phyloP scores from a whole-genome alignment of 345 rosid species.

The Acer yangbiense region DNA sequence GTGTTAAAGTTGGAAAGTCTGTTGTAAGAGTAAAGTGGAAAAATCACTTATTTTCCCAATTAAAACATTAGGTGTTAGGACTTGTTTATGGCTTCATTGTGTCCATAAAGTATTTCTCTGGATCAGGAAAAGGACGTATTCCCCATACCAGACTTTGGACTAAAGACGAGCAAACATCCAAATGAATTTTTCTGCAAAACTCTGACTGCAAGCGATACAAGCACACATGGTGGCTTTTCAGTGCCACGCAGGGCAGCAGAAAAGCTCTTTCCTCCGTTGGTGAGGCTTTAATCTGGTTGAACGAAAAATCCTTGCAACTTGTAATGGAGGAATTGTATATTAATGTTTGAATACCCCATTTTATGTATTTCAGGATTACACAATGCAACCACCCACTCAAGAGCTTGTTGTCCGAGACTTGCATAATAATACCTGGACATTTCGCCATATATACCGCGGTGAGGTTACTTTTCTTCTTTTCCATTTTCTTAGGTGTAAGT shows the following conservation, averaged over 20 bases:
- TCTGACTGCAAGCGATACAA: constrained; percentile 94
- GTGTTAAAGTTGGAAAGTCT: neutral
- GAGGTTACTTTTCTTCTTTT: constrained; percentile 24
- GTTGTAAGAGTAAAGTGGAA: neutral
- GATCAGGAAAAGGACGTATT: constrained; percentile 86
- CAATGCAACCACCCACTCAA: constrained; percentile 94
- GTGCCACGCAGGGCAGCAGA: constrained; percentile 99
- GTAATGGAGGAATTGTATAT: neutral
- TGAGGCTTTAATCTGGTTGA: constrained; percentile 33
- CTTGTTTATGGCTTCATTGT: neutral
- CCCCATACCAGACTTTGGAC: constrained; percentile 85
- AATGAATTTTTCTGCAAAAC: constrained; percentile 94
- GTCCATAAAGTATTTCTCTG: constrained; percentile 7
- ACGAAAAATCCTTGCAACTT: neutral
- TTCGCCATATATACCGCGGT: constrained; percentile 98
- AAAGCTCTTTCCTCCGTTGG: constrained; percentile 94
- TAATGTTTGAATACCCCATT: neutral
- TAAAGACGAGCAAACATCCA: constrained; percentile 87
- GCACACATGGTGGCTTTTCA: constrained; percentile 99
- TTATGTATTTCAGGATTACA: constrained; percentile 59
- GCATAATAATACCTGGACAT: constrained; percentile 94
- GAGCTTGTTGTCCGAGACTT: constrained; percentile 95
- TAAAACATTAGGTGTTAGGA: neutral
- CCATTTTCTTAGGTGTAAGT: neutral
- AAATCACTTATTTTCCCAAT: neutral